Evolutionary conservation across 2,329 filamentous ascomycete species (phyloP), one percentile per base, ranked within the genome.

Genomic region (Fusarium sp.): DNA sequence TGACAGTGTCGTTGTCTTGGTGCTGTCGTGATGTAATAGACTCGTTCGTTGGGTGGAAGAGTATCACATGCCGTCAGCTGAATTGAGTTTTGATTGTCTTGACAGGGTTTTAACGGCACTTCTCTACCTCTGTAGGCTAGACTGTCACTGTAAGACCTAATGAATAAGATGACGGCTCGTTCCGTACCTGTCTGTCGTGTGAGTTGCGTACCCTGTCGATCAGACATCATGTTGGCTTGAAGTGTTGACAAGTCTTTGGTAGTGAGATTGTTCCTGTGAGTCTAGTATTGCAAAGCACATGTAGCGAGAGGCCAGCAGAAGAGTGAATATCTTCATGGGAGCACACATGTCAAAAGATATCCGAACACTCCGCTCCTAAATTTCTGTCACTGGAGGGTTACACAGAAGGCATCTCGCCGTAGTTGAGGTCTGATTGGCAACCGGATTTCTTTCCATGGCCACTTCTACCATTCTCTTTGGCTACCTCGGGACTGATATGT

Each of bases 1-100:
- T 26, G 24, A 51, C 22, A 32, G 26, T 54, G 28, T 41, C 30
- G 28, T 20, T 45, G 30, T 52, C 22, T 24, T 39, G 13, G 18
- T 20, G 17, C 38, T 15, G 14, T 59, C 30, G 32, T 74, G 62
- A 72, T 73, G 66, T 45, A 57, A 74, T 72, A 26, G 30, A 71
- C 20, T 38, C 7, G 51, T 22, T 34, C 32, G 32, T 8, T 45
- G 28, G 11, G 15, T 28, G 44, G 44, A 45, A 44, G 22, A 13
- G 11, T 47, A 32, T 47, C 44, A 42, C 38, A 41, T 42, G 28
- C 22, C 8, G 32, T 14, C 14, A 51, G 26, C 24, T 32, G 36
- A 60, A 48, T 65, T 54, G 41, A 47, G 67, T 69, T 70, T 54
- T 28, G 44, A 26, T 17, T n/a, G 28, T n/a, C 24, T 54, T 39